Base-by-base conservation (phyloP, 495 filamentous ascomycete species). In the Talaromyces trachyspermus region DNA sequence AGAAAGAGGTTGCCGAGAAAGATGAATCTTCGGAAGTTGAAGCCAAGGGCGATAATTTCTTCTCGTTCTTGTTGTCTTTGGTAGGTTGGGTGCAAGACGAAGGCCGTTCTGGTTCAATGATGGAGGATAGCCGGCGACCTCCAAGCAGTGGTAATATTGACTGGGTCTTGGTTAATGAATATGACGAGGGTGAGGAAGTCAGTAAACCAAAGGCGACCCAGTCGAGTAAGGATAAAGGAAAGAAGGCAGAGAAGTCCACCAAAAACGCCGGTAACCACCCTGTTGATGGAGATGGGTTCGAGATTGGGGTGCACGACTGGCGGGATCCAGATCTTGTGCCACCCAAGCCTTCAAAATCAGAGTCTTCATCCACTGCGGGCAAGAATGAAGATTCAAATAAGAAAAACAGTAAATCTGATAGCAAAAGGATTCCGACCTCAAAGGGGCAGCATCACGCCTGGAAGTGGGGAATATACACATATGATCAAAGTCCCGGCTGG, bases 251-350 rank as follows among this genome's bases (percentile, higher is more conserved):
- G 54, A 62, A 44, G 54, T 43, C 59, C 10, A 39, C 41, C 10
- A n/a, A 17, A 33, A 45, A 50, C 42, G 9, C 39, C 37, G 29
- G 48, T 15, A 37, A 55, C 11, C 57, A 56, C 24, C 44, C 47
- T 30, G 59, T 53, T 24, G 61, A 72, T 33, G 72, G 66, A 6
- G 87, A 90, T 64, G 81, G 77, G 44, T 95, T 94, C 61, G 79
- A 87, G n/a, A 95, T 94, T 59, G 89, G 89, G 2, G 83, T 94
- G 10, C 88, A 95, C 51, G 89, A 95, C 54, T 95, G 89, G 89
- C 80, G 88, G 47, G 89, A 95, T 57, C 85, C 87, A 3, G 88
- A 94, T 57, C 68, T 94, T 14, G 74, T 88, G 38, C 58, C 62
- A 24, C 50, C 64, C 8, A 67, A 65, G 36, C 58, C 50, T 42